Conservation (phyloP, 192 early-diverging fungal genomes). For the Entophlyctis luteolus region DNA sequence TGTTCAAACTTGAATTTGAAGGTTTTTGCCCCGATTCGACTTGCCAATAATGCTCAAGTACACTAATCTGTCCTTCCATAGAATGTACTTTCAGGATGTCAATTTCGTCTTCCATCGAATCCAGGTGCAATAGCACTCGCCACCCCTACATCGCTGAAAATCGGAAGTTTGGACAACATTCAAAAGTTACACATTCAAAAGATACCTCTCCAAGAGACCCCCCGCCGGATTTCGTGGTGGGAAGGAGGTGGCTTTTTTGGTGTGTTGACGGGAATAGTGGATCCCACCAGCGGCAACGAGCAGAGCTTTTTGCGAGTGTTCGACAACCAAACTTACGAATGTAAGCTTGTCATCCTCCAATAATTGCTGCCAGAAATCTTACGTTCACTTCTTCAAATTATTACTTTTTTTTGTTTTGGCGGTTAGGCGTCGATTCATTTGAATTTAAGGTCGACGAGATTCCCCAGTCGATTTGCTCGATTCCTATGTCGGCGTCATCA, state of each 20-base stretch:
- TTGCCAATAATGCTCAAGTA: neutral
- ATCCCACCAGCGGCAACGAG: constrained; percentile 32
- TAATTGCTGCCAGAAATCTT: too few species aligned
- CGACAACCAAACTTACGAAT: constrained; percentile 69
- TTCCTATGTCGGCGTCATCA: constrained; percentile 29
- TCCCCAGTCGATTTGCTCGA: constrained; percentile 28
- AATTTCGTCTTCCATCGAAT: constrained; percentile 5
- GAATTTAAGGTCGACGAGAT: neutral
- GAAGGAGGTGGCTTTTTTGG: constrained; percentile 55
- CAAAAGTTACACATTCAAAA: constrained; percentile 80
- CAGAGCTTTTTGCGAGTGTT: constrained; percentile 59
- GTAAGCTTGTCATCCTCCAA: constrained; percentile 42
- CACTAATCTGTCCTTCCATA: neutral
- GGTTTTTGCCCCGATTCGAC: constrained; percentile 32
- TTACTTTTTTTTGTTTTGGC: neutral
- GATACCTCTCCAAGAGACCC: constrained; percentile 62
- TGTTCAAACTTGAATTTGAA: constrained; percentile 83
- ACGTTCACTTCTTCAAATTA: too few species aligned
- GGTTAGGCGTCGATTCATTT: neutral
- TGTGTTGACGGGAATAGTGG: constrained; percentile 50
- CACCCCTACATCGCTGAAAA: constrained; percentile 53
- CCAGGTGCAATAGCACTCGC: constrained; percentile 55
- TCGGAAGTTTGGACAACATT: constrained; percentile 76
- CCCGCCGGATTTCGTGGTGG: constrained; percentile 66
- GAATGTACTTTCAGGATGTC: constrained; percentile 11